Evolutionary conservation across 352 stramenopile genomes (phyloP), one percentile per base, ranked within the genome.

Genomic region (Phytophthora syringae): DNA sequence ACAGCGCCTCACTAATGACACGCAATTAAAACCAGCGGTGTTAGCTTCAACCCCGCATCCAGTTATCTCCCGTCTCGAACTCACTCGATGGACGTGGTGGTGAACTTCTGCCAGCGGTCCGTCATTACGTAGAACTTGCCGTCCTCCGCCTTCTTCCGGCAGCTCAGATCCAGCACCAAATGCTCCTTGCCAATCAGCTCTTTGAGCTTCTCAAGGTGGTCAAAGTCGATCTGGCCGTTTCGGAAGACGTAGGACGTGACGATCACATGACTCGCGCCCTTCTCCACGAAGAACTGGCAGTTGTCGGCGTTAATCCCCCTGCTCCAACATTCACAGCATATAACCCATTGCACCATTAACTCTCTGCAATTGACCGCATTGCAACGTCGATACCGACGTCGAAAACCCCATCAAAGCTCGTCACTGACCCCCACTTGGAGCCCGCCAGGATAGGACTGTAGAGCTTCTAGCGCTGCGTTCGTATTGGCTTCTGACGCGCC

Each of bases 161-260:
- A 99, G 67, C 92, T 98, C 53, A 99, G 71, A 72, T 99, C 97
- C 45, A 99, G 77, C 32, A 99, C 90, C 55, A 97, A 64, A 15
- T 82, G 80, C n/a, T 94, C 60, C 49, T 94, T 93, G 44, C 89
- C 89, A 21, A 96, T 72, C 30, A 90, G 70, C 12, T 83, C 60
- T 49, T 78, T 79, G 25, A 98, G 64, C 39, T 75, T 80, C n/a
- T 83, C 62, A 15, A 97, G 78, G 16, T 82, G 73, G 15, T 88
- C 74, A 58, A 83, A 92, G 70, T 97, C 88, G 52, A 99, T 97
- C 64, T 93, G 59, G 6, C 97, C 95, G 45, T 97, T 84, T 18
- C 90, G 82, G 74, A 99, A 99, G 12, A 99, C 94, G 69, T 97
- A 98, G 37, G 93, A 98, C 30, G 97, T 99, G 48, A 99, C 95